phyloP scores from a whole-genome alignment of 192 early-diverging fungal species.

The Piromyces sp. region DNA sequence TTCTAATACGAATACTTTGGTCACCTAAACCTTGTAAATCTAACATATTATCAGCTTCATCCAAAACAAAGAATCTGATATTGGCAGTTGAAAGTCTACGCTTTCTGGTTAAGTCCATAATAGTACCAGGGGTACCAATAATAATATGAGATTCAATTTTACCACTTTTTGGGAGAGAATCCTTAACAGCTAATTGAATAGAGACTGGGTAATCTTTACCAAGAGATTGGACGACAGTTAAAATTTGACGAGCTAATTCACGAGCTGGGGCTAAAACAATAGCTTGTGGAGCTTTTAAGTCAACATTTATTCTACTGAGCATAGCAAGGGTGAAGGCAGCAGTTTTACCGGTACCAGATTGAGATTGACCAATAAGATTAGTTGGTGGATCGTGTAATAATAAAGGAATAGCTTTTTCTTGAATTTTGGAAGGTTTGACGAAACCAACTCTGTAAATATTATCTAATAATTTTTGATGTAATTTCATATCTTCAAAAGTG shows the following conservation, averaged over 20 bases:
- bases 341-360: conserved; percentile 95
- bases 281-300: conserved; percentile 52
- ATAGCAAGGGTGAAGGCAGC: conserved; percentile 89
- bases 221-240: conserved; percentile 78
- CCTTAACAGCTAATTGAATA: conserved; percentile 63
- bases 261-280: conserved; percentile 80
- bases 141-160: conserved; percentile 62
- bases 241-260: conserved; percentile 87
- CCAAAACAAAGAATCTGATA: conserved; percentile 75
- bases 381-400: conserved; percentile 67
- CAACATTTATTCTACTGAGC: conserved; percentile 66
- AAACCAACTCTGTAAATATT: conserved; percentile 90
- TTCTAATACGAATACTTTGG: conserved; percentile 70
- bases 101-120: conserved; percentile 53
- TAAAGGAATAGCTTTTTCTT: conserved; percentile 81
- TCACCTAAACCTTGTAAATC: conserved; percentile 68
- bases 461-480: conserved; percentile 60
- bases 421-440: conserved; percentile 84
- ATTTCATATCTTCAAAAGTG: conserved; percentile 32
- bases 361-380: conserved; percentile 97
- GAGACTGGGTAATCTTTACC: conserved; percentile 54
- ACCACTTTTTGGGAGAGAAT: conserved; percentile 23
- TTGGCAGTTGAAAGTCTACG: conserved; percentile 35
- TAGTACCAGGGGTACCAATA: conserved; percentile 88
- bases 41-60: conserved; percentile 98